Percentiles rank a stretch among this genome's conserved stretches.
Conservation (phyloP, 140 eudicot genomes). For the Erigeron philadelphicus region DNA sequence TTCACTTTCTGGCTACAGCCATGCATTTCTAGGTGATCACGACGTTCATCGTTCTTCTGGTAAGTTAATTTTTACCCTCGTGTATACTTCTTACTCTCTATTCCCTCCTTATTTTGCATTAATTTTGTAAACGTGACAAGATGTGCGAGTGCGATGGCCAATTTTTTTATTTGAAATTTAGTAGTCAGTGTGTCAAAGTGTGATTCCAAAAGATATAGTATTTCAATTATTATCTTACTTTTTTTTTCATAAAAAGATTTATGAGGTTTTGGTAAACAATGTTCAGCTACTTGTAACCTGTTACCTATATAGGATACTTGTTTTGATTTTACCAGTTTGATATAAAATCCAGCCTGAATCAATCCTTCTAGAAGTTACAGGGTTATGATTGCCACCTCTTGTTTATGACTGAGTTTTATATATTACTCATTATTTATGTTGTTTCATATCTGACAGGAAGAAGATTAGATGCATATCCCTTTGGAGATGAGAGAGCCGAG, state of each 20-base stretch:
- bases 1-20: constrained; percentile 54
- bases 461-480: constrained; percentile 39
- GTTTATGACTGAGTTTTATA: neutral
- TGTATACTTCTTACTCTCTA: neutral
- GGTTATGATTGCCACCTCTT: neutral
- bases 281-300: neutral
- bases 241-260: neutral
- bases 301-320: neutral
- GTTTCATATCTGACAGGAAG: constrained; percentile 40
- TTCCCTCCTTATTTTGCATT: neutral
- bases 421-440: too few species aligned
- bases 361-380: neutral
- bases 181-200: neutral
- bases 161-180: too few species aligned
- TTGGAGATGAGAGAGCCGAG: constrained; percentile 52
- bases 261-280: neutral
- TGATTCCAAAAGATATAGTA: neutral
- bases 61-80: constrained; percentile 24
- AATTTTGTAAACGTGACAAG: neutral
- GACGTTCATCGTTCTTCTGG: constrained; percentile 48
- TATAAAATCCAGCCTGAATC: neutral
- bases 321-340: neutral
- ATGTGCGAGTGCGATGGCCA: neutral
- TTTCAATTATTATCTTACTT: neutral
- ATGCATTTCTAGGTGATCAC: constrained; percentile 46